A percentile compares a stretch with the other conserved stretches of the same genome.
Conservation (phyloP, 164 flowering plant species). For the Amborella trichopoda region DNA sequence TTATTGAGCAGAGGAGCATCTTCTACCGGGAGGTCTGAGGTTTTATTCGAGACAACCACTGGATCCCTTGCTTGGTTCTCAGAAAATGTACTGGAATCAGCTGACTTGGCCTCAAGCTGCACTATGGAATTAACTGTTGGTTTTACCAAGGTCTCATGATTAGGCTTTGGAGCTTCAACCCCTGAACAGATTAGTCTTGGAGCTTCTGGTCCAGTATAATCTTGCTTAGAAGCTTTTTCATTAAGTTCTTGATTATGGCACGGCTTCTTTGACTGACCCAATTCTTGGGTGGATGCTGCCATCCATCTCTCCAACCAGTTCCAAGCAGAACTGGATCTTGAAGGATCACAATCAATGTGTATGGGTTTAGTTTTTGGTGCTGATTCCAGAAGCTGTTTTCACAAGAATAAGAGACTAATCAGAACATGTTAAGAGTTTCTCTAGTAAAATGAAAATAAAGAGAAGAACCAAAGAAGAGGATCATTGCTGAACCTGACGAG, state of each 20-base stretch:
- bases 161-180: too few species aligned
- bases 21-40: slow-evolving; percentile 5
- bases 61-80: slow-evolving; percentile 17
- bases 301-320: slow-evolving; percentile 96
- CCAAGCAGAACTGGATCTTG: slow-evolving; percentile 58
- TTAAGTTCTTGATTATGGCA: too few species aligned
- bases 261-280: slow-evolving; percentile 14
- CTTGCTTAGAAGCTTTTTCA: too few species aligned
- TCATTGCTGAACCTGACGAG: slow-evolving; percentile 48
- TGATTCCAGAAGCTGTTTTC: slow-evolving; percentile 66
- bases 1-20: slow-evolving; percentile 19
- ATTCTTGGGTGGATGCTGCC: slow-evolving; percentile 41
- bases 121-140: too few species aligned
- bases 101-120: too few species aligned
- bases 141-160: too few species aligned
- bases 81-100: too few species aligned
- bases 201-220: too few species aligned
- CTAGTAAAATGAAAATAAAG: neutral
- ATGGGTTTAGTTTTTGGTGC: slow-evolving; percentile 47
- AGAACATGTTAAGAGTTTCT: neutral
- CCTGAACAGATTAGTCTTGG: too few species aligned
- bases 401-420: neutral
- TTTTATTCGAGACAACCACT: slow-evolving; percentile 6
- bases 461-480: neutral
- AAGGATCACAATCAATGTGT: slow-evolving; percentile 62